A percentile compares a stretch with the other conserved stretches of the same genome.
Evolutionary conservation across 495 filamentous ascomycete genomes (phyloP).

Genomic region (Penicillium turbatum): DNA sequence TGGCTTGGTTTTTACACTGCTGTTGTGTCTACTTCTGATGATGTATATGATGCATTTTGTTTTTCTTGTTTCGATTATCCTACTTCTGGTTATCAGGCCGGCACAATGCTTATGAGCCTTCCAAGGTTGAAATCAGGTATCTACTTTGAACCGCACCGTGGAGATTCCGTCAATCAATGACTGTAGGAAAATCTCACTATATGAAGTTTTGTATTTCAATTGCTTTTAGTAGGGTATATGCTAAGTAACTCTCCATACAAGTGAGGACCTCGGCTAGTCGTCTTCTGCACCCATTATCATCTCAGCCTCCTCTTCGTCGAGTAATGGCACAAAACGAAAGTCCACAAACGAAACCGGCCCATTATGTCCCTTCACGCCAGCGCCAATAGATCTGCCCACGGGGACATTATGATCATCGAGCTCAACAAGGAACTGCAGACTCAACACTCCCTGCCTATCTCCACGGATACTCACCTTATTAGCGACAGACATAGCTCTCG

Average conservation of each 20-base stretch:
- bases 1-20: not conserved
- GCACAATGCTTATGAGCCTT: not conserved
- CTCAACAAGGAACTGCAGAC: slow-evolving; percentile 95
- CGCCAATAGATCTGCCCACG: slow-evolving; percentile 22
- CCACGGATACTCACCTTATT: slow-evolving; percentile 88
- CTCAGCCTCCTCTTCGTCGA: slow-evolving; percentile 58
- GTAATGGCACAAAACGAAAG: slow-evolving; percentile 70
- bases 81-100: not conserved
- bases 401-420: slow-evolving; percentile 41
- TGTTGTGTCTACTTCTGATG: slow-evolving; percentile 2
- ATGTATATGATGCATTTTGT: slow-evolving; percentile 6
- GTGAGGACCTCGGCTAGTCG: slow-evolving; percentile 8
- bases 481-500: slow-evolving; percentile 82
- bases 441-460: slow-evolving; percentile 84
- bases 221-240: not conserved
- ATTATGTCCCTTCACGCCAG: slow-evolving; percentile 16
- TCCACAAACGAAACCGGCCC: slow-evolving; percentile 65
- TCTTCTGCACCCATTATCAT: slow-evolving; percentile 21
- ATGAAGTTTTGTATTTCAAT: not conserved
- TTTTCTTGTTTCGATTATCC: not conserved
- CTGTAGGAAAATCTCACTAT: not conserved
- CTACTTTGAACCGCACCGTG: not conserved
- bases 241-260: not conserved
- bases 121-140: not conserved
- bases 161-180: too few relatives aligned